Evolutionary conservation across 768 basidiomycete genomes (phyloP).

Genomic region (Tylopilus plumbeoviolaceoides): DNA sequence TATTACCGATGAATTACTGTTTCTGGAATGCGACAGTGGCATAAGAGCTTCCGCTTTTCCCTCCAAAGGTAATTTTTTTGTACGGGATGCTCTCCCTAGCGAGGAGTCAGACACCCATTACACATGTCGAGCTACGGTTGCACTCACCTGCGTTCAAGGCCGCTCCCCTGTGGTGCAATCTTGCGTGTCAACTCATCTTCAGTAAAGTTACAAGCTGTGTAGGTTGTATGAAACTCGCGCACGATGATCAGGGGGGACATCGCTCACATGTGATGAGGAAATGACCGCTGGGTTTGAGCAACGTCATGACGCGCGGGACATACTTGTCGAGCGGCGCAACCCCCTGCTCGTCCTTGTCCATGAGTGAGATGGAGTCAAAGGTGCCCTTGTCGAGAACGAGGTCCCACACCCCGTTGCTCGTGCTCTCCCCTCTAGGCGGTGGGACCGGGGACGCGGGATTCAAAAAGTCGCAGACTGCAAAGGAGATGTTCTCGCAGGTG

Average conservation of each 20-base stretch:
- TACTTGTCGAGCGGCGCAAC: conserved; percentile 54
- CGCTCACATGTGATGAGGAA: conserved; percentile 79
- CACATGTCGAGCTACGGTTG: background rate
- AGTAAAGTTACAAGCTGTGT: conserved; percentile 78
- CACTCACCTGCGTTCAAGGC: conserved; percentile 62
- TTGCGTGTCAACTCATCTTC: conserved; percentile 61
- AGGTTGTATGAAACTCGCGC: background rate
- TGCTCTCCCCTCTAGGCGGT: conserved; percentile 4
- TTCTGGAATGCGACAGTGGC: conserved; percentile 72
- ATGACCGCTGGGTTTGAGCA: conserved; percentile 62
- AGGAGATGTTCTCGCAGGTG: conserved; percentile 35
- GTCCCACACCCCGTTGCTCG: conserved; percentile 49
- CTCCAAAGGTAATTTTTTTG: conserved; percentile 72
- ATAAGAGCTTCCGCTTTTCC: conserved; percentile 65
- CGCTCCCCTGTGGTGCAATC: conserved; percentile 47
- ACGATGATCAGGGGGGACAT: background rate
- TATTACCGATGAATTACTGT: background rate
- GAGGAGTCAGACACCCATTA: background rate
- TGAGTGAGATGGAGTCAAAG: conserved; percentile 79
- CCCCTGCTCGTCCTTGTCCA: conserved; percentile 52
- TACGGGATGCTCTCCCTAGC: conserved; percentile 63
- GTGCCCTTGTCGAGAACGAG: conserved; percentile 85
- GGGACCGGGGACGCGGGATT: conserved; percentile 42
- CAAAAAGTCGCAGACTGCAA: conserved; percentile 64
- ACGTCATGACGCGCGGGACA: conserved; percentile 48